Evolutionary conservation across 2,329 filamentous ascomycete genomes (phyloP).

Genomic region (Fusarium hostae): DNA sequence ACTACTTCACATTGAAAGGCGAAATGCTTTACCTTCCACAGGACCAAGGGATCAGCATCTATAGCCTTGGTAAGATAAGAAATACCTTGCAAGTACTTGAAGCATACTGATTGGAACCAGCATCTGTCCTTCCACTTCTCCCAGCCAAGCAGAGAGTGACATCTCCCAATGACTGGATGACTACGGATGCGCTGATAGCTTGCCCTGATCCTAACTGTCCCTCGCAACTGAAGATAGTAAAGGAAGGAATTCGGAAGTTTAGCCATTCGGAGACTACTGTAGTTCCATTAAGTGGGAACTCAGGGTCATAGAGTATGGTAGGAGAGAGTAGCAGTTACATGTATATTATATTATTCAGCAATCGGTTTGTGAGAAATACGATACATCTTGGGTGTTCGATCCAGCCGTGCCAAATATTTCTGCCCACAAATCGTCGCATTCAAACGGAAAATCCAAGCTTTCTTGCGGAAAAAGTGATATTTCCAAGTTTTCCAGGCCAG

Average conservation of each 20-base stretch:
- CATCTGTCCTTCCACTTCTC: neutral
- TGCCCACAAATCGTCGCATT: neutral
- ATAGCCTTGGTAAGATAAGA: neutral
- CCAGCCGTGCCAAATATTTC: neutral
- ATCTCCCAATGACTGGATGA: neutral
- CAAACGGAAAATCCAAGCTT: neutral
- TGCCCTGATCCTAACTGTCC: neutral
- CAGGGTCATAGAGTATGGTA: fast-evolving
- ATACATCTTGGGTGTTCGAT: neutral
- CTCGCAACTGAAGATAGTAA: neutral
- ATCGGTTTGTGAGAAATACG: neutral
- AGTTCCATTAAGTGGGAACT: neutral
- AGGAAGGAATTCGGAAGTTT: neutral
- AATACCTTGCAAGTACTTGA: fast-evolving
- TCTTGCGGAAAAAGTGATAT: neutral
- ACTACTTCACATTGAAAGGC: neutral
- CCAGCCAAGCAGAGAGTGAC: neutral
- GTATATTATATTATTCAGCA: neutral
- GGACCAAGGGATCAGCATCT: neutral
- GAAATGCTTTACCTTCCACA: neutral
- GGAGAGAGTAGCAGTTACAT: fast-evolving
- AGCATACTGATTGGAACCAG: neutral
- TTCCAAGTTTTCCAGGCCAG: neutral
- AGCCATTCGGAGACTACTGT: neutral
- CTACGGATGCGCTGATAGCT: neutral